Conservation (phyloP, 345 rosid species). For the Eucalyptus camaldulensis region DNA sequence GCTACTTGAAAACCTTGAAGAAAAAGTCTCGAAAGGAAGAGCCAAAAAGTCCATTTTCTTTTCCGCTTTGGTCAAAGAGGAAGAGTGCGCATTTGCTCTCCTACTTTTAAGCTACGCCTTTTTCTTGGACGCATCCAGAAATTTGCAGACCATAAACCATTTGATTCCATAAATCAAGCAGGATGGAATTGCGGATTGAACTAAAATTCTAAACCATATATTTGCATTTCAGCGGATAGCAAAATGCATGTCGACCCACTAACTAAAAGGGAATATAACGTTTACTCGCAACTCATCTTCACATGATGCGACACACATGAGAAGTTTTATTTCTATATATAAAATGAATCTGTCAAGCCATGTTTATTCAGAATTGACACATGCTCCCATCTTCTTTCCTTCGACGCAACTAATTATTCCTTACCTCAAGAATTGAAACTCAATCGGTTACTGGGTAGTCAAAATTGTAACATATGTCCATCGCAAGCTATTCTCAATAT, state of each 20-base stretch:
- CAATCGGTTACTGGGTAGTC: background rate
- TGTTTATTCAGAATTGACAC: background rate
- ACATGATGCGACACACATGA: too few relatives aligned
- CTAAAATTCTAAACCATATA: background rate
- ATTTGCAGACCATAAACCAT: background rate
- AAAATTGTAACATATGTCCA: background rate
- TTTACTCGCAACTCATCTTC: background rate
- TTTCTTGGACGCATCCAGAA: background rate
- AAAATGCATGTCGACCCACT: background rate
- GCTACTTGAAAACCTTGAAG: background rate
- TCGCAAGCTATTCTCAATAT: background rate
- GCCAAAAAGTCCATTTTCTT: background rate
- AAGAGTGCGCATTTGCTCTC: background rate
- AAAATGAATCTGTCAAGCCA: background rate
- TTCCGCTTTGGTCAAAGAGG: background rate
- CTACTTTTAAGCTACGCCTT: background rate
- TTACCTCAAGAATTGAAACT: background rate
- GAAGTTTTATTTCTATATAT: background rate
- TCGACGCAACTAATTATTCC: rapidly evolving
- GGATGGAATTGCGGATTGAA: background rate
- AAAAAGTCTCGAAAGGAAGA: background rate
- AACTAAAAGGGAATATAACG: background rate
- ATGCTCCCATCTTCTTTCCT: rapidly evolving
- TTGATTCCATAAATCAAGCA: background rate
- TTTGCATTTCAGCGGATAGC: background rate